Evolutionary conservation across 176 grass and related monocot species (phyloP).

Genomic region (Secale cereale): DNA sequence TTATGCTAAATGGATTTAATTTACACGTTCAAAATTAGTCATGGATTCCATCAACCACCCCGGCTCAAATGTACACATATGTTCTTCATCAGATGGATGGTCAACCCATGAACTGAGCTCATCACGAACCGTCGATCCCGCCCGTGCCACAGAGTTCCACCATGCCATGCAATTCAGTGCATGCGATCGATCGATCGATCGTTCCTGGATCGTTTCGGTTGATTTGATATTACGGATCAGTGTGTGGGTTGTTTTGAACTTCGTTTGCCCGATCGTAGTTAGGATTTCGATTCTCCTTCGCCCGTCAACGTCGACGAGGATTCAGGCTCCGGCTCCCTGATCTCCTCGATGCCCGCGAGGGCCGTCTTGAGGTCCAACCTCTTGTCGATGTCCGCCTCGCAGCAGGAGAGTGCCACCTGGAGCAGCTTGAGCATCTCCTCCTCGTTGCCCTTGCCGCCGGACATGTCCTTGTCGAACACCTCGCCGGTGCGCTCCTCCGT

Average conservation of each 20-base stretch:
- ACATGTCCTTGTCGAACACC: conserved; percentile 63
- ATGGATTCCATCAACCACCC: neutral
- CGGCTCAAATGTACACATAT: neutral
- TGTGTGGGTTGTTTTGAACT: neutral
- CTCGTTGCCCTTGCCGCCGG: neutral
- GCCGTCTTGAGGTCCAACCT: conserved; percentile 65
- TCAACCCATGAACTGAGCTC: neutral
- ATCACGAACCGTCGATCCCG: neutral
- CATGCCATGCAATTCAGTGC: neutral
- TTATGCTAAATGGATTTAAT: conserved; percentile 43
- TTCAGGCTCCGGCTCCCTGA: conserved; percentile 32
- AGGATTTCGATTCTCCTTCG: neutral
- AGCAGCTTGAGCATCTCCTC: conserved; percentile 60
- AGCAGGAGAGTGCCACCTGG: conserved; percentile 58
- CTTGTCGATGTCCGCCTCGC: conserved; percentile 63
- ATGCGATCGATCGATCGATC: neutral
- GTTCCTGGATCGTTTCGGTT: neutral
- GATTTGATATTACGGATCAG: conserved; percentile 7
- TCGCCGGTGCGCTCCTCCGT: conserved; percentile 51
- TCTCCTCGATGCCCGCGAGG: conserved; percentile 67
- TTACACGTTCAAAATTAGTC: conserved; percentile 19
- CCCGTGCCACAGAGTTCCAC: neutral
- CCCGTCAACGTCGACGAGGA: neutral
- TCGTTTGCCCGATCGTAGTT: neutral
- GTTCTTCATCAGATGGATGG: neutral